Conservation (phyloP, 768 basidiomycete genomes). For the Kwoniella botswanensis region DNA sequence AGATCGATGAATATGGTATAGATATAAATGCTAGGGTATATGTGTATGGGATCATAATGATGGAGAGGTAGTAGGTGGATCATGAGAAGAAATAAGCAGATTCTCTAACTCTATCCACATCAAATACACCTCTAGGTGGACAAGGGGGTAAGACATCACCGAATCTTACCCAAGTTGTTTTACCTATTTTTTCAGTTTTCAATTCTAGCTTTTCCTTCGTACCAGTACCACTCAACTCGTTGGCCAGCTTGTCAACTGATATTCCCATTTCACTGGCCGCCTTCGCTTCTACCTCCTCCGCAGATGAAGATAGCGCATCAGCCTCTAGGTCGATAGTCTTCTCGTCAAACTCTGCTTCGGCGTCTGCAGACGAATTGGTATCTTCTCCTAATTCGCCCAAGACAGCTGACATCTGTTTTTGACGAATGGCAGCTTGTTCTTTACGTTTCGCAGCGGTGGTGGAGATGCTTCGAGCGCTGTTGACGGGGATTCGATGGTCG, state of each 20-base stretch:
- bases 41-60: neutral
- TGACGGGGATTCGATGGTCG: slow-evolving; percentile 59
- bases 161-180: slow-evolving; percentile 69
- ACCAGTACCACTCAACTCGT: neutral
- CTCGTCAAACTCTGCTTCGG: slow-evolving; percentile 21
- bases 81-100: slow-evolving; percentile 95
- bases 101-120: slow-evolving; percentile 77
- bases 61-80: neutral
- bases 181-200: slow-evolving; percentile 25
- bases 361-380: slow-evolving; percentile 10
- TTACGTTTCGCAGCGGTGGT: slow-evolving; percentile 36
- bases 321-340: slow-evolving; percentile 17
- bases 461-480: slow-evolving; percentile 39
- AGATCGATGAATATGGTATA: neutral
- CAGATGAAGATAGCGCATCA: slow-evolving; percentile 11
- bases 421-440: slow-evolving; percentile 35
- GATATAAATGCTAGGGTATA: slow-evolving; percentile 25
- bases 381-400: slow-evolving; percentile 18
- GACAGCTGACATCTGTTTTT: slow-evolving; percentile 16
- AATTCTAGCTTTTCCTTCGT: slow-evolving; percentile 4
- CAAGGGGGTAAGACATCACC: slow-evolving; percentile 76
- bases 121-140: slow-evolving; percentile 83
- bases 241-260: slow-evolving; percentile 16
- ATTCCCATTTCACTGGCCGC: slow-evolving; percentile 19
- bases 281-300: slow-evolving; percentile 20